A percentile compares a stretch with the other conserved stretches of the same genome.
Conservation (phyloP, 2,329 filamentous ascomycete species). For the Meredithiella fracta region DNA sequence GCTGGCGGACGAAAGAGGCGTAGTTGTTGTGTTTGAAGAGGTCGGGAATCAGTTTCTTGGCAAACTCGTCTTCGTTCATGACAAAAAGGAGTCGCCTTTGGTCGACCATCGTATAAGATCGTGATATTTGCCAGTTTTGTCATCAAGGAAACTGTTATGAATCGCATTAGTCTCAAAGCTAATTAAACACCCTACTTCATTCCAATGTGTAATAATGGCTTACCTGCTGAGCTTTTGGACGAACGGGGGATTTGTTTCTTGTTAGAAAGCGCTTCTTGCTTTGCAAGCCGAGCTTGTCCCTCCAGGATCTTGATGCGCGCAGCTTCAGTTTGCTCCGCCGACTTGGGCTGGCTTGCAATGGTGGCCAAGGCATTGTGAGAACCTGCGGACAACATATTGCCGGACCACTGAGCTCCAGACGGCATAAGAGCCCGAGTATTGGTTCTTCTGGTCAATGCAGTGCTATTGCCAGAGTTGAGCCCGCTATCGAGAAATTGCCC, state of each 20-base stretch:
- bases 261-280: constrained; percentile 75
- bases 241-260: constrained; percentile 95
- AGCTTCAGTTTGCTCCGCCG: constrained; percentile 27
- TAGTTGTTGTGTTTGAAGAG: constrained; percentile 99
- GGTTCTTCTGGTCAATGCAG: constrained; percentile 35
- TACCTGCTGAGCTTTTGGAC: constrained; percentile 96
- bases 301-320: constrained; percentile 69
- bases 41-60: constrained; percentile 88
- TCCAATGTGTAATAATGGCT: constrained; percentile 19
- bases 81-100: constrained; percentile 94
- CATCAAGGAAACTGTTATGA: constrained; percentile 64
- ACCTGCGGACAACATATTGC: constrained; percentile 10
- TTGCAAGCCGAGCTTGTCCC: constrained; percentile 62
- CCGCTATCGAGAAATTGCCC: constrained; percentile 14
- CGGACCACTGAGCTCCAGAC: constrained; percentile 19
- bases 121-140: constrained; percentile 59
- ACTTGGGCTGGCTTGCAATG: constrained; percentile 2
- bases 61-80: constrained; percentile 94
- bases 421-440: constrained; percentile 35
- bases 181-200: no score
- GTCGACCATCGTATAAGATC: constrained; percentile 95
- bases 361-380: constrained; percentile 7
- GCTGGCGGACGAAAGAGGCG: constrained; percentile 83
- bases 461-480: constrained; percentile 24
- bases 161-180: no score